Evolutionary conservation across 345 rosid species (phyloP).

Genomic region (Acer yangbiense): DNA sequence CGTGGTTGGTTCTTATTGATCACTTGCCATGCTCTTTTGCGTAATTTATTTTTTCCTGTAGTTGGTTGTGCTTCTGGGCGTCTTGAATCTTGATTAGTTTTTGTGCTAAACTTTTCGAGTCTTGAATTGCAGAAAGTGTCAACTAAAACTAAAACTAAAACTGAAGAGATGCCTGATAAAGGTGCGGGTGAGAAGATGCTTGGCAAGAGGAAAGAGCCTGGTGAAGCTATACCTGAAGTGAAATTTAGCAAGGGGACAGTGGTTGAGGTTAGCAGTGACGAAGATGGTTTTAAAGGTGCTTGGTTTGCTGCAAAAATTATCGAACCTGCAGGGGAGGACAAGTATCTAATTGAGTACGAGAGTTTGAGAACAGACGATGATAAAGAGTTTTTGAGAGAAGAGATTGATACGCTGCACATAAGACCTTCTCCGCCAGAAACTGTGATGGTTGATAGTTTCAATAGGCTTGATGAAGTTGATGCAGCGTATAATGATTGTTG

Average conservation of each 20-base stretch:
- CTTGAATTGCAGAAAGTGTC: conserved; percentile 38
- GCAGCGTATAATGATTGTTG: conserved; percentile 82
- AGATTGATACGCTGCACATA: conserved; percentile 44
- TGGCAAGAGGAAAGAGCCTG: conserved; percentile 26
- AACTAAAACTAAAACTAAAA: conserved; percentile 12
- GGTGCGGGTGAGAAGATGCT: conserved; percentile 17
- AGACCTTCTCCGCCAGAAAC: conserved; percentile 71
- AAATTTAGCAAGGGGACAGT: conserved; percentile 31
- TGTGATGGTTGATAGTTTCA: conserved; percentile 38
- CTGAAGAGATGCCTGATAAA: conserved; percentile 27
- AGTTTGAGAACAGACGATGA: conserved; percentile 69
- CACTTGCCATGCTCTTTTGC: not conserved
- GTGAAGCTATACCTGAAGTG: not conserved
- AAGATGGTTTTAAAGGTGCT: conserved; percentile 87
- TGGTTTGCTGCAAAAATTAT: conserved; percentile 73
- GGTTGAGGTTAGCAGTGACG: conserved; percentile 78
- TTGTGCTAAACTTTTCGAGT: conserved; percentile 7
- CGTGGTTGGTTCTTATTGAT: not conserved
- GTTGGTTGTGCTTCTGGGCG: not conserved
- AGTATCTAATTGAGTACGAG: conserved; percentile 62
- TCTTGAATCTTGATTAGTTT: not conserved
- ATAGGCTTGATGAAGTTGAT: conserved; percentile 69
- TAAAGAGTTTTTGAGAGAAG: conserved; percentile 67
- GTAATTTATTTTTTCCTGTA: not conserved
- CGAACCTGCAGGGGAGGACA: conserved; percentile 43